These are phyloP conservation scores for Leucosporidium scottii DNA, from an alignment of 768 basidiomycete genomes.

Conservation along the genomic window DNA sequence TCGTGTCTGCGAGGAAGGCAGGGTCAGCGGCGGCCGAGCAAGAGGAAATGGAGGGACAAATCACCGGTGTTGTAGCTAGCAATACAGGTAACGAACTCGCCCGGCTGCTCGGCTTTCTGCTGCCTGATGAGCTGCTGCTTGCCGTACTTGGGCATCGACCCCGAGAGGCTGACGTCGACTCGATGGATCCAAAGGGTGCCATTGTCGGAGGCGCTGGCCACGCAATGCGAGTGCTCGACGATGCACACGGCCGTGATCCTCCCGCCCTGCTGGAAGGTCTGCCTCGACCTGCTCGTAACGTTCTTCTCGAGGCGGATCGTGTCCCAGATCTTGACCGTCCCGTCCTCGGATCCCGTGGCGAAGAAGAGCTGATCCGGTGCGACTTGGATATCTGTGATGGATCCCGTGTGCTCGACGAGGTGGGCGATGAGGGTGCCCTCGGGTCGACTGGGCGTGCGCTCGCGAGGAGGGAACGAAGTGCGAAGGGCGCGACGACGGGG, in stretches of 20 bases:
- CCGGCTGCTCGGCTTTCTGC: conserved; percentile 61
- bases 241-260: conserved; percentile 64
- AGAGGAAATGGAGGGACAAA: not conserved
- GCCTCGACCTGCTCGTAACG: conserved; percentile 66
- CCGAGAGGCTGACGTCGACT: conserved; percentile 63
- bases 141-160: conserved; percentile 70
- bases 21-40: not conserved
- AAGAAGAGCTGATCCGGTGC: conserved; percentile 91
- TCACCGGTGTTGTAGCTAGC: conserved; percentile 69
- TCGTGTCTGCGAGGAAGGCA: conserved; percentile 48
- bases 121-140: conserved; percentile 76
- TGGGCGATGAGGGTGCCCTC: conserved; percentile 80
- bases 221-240: conserved; percentile 72
- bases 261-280: conserved; percentile 54
- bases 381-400: conserved; percentile 71
- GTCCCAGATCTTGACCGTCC: conserved; percentile 48
- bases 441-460: conserved; percentile 53
- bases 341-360: conserved; percentile 46
- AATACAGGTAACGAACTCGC: conserved; percentile 79
- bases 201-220: conserved; percentile 77
- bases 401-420: conserved; percentile 71
- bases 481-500: conserved; percentile 65
- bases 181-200: conserved; percentile 77
- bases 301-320: conserved; percentile 85
- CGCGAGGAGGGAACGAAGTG: conserved; percentile 61